Evolutionary conservation across 2,329 filamentous ascomycete genomes (phyloP).

Genomic region (Fusarium sp.): DNA sequence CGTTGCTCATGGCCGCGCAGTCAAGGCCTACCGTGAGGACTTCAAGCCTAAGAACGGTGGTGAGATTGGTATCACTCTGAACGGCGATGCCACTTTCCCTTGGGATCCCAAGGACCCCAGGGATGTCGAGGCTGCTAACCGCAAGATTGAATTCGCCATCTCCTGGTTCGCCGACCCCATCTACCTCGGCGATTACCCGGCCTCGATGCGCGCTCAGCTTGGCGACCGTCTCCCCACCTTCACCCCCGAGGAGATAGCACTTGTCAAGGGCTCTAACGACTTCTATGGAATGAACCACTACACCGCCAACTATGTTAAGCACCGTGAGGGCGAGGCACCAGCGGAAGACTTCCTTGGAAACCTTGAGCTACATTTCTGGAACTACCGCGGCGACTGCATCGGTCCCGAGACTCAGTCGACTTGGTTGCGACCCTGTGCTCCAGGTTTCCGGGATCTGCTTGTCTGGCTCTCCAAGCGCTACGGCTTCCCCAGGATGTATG

Average conservation of each 20-base stretch:
- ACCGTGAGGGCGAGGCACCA: slow-evolving; percentile 74
- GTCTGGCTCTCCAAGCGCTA: slow-evolving; percentile 86
- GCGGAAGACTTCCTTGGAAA: slow-evolving; percentile 82
- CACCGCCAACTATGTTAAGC: slow-evolving; percentile 88
- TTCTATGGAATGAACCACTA: slow-evolving; percentile 98
- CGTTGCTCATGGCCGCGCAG: slow-evolving; percentile 84
- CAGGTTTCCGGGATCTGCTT: slow-evolving; percentile 83
- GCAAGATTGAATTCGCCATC: slow-evolving; percentile 90
- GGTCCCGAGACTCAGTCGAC: slow-evolving; percentile 86
- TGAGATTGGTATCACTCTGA: slow-evolving; percentile 89
- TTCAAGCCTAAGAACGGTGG: slow-evolving; percentile 82
- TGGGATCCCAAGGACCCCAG: slow-evolving; percentile 84
- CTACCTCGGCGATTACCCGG: slow-evolving; percentile 88
- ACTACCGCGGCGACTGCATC: slow-evolving; percentile 81
- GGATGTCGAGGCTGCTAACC: slow-evolving; percentile 82
- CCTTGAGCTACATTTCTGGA: slow-evolving; percentile 79
- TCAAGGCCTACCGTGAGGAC: slow-evolving; percentile 86
- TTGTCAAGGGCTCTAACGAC: slow-evolving; percentile 91
- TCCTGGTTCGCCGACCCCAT: slow-evolving; percentile 92
- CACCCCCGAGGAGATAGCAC: slow-evolving; percentile 78
- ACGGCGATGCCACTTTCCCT: slow-evolving; percentile 87
- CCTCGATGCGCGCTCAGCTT: slow-evolving; percentile 86
- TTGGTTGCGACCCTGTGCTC: slow-evolving; percentile 84
- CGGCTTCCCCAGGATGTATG: slow-evolving; percentile 82
- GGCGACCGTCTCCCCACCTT: slow-evolving; percentile 83